Base-by-base conservation (phyloP, 768 basidiomycete genomes). In the Russula sp. region DNA sequence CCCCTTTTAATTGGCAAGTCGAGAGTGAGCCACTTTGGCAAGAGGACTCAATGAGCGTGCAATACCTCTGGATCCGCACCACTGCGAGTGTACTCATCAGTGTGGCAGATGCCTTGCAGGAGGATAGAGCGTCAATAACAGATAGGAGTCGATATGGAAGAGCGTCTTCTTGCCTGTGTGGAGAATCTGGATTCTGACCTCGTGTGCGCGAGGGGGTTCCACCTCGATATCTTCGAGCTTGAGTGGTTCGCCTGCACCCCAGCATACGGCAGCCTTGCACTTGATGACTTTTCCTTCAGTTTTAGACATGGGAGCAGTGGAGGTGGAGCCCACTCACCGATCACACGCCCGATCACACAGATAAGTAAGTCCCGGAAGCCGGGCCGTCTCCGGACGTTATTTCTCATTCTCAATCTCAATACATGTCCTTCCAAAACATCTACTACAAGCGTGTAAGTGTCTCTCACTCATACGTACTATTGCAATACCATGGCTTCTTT, bases 41-140 rank as follows among this genome's bases (percentile, higher is more conserved):
- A 16, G 8, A 14, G 3, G 40, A 10, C 20, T 48, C 20, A 18
- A 32, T 13, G 20, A 66, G 48, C 26, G 67, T 20, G 44, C 72
- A 59, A 58, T 74, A 89, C 95, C 84, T 98, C 97, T 49, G 94
- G 87, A 75, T 99, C 96, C 76, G 90, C 90, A 62, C 95, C 94
- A 74, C 92, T 94, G 73, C 94, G 88, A 66, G 94, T 95, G 79
- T 95, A 98, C 73, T 95, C 94, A 72, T 98, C 95, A 72, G 96
- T 98, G 76, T 98, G 95, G 78, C 97, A 99, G 74, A 99, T 90
- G 66, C 90, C 90, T 90, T 56, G 11, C 13, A 7, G 22, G 11
- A n/a, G 24, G 7, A n/a, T 6, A 18, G 4, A 22, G 63, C 32
- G 18, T 48, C 53, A 56, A 50, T 32, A 14, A 1, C 30, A 48